Conservation (phyloP, 345 rosid genomes). For the Excoecaria agallocha region DNA sequence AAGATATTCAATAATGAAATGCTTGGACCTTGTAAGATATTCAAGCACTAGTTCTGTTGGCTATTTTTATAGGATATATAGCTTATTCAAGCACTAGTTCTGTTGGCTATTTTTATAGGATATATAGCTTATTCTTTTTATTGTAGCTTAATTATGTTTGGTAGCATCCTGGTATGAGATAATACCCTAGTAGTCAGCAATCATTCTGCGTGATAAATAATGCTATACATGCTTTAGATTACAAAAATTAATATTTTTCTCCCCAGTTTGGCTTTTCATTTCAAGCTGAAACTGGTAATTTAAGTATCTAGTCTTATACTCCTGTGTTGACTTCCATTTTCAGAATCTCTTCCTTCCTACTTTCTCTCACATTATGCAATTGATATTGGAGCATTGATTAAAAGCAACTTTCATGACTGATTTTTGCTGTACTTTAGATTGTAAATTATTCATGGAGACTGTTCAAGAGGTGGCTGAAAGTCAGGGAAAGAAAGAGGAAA, state of each 20-base stretch:
- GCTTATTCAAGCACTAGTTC: too few relatives aligned
- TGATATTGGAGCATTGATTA: background rate
- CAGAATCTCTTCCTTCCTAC: background rate
- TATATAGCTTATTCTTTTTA: too few relatives aligned
- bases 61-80: background rate
- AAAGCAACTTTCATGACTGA: background rate
- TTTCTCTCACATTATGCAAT: too few relatives aligned
- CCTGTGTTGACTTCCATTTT: background rate
- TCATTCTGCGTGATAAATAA: background rate
- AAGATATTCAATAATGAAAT: background rate
- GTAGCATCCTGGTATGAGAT: background rate
- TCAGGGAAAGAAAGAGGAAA: slow-evolving; percentile 55
- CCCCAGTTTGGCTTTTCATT: background rate
- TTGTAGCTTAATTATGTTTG: background rate
- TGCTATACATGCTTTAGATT: background rate
- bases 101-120: too few relatives aligned
- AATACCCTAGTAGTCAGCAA: background rate
- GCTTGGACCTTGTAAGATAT: too few relatives aligned
- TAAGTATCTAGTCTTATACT: background rate
- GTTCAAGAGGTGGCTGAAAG: slow-evolving; percentile 71
- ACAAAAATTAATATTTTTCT: background rate
- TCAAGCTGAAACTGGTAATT: background rate
- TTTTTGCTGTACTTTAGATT: slow-evolving; percentile 45
- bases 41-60: background rate
- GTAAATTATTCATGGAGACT: slow-evolving; percentile 77